Conservation (phyloP, 129 eudicot genomes). For the Artemisia tridentata region DNA sequence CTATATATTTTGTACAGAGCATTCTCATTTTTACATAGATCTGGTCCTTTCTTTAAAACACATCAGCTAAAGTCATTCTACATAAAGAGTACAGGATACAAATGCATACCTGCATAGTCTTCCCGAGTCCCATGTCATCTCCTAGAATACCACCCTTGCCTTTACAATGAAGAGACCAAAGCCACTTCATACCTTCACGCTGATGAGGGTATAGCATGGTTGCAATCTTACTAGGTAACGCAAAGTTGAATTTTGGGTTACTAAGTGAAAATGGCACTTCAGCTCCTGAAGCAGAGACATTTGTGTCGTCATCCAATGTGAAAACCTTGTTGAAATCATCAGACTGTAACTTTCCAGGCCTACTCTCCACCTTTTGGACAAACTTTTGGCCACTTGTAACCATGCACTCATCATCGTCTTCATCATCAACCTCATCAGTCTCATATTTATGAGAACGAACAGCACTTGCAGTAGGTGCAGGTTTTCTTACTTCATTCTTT, state of each 20-base stretch:
- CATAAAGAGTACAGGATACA: constrained; percentile 5
- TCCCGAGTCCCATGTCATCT: constrained; percentile 97
- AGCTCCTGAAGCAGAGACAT: constrained; percentile 28
- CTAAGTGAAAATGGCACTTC: constrained; percentile 44
- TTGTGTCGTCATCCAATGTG: constrained; percentile 31
- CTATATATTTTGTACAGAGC: too few species aligned
- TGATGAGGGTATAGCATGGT: constrained; percentile 91
- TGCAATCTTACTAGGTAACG: constrained; percentile 57
- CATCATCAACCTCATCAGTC: constrained; percentile 11
- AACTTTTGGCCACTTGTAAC: constrained; percentile 37
- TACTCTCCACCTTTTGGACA: constrained; percentile 27
- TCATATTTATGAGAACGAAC: constrained; percentile 4
- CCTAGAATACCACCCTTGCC: constrained; percentile 96
- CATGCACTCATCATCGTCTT: constrained; percentile 41
- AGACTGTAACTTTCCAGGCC: constrained; percentile 27
- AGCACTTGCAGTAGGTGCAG: constrained; percentile 15
- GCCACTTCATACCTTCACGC: constrained; percentile 96
- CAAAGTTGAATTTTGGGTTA: constrained; percentile 52
- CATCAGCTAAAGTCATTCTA: not conserved
- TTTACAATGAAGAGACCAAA: constrained; percentile 94
- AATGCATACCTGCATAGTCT: constrained; percentile 62
- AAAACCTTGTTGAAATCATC: constrained; percentile 38
- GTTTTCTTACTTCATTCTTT: too few species aligned
- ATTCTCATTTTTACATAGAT: too few species aligned
- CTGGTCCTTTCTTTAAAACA: too few species aligned